Percentiles rank a stretch among this genome's conserved stretches.
Evolutionary conservation across 1,139 yeast genomes (phyloP).

Genomic region (Nematodospora anomalae): DNA sequence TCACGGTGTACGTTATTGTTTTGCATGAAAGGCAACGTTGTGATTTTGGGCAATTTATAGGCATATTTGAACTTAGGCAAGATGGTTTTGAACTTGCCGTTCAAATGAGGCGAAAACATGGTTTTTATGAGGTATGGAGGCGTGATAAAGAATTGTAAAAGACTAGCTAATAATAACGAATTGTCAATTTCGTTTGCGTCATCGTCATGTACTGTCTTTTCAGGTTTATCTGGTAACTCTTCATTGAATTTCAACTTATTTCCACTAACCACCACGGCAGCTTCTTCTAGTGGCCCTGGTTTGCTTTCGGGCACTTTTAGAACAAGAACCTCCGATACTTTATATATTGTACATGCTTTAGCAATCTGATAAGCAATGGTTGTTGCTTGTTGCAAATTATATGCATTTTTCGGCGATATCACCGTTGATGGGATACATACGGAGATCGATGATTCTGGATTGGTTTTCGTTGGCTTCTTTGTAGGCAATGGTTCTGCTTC

Average conservation of each 20-base stretch:
- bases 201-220: constrained; percentile 13
- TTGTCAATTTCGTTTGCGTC: constrained; percentile 26
- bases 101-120: constrained; percentile 44
- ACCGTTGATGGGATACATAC: constrained; percentile 68
- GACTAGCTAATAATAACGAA: constrained; percentile 60
- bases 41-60: constrained; percentile 64
- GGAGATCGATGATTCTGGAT: constrained; percentile 27
- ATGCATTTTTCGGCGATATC: constrained; percentile 52
- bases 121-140: constrained; percentile 78
- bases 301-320: constrained; percentile 47
- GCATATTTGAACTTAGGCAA: constrained; percentile 60
- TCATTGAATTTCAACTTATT: constrained; percentile 36
- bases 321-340: constrained; percentile 71
- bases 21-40: constrained; percentile 73
- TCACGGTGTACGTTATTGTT: constrained; percentile 38
- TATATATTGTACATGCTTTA: constrained; percentile 65
- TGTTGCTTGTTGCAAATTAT: constrained; percentile 71
- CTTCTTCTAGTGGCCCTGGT: too few species aligned
- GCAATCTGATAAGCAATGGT: constrained; percentile 76
- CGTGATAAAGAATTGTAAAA: constrained; percentile 80
- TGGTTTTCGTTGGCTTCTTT: constrained; percentile 33
- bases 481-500: constrained; percentile 20
- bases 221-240: constrained; percentile 11
- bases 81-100: constrained; percentile 19
- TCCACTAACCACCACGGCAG: constrained; percentile 28